phyloP scores from a whole-genome alignment of 345 rosid genomes.

The Citrus australasica region DNA sequence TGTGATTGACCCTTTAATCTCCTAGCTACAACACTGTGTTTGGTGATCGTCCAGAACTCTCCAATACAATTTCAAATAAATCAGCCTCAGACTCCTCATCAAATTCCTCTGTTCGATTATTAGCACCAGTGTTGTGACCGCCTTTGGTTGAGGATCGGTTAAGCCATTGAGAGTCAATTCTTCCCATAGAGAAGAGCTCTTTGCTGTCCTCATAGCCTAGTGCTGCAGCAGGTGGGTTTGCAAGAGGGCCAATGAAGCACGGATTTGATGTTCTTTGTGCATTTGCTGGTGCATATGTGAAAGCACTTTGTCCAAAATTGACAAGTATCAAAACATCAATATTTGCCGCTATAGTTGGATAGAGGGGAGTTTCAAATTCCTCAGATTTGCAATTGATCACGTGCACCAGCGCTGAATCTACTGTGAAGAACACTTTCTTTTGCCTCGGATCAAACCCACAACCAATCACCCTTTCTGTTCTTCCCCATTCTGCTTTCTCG shows the following conservation, averaged over 20 bases:
- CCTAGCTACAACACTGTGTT: conserved; percentile 22
- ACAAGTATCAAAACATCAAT: conserved; percentile 38
- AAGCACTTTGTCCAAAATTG: conserved; percentile 60
- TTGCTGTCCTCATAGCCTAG: conserved; percentile 65
- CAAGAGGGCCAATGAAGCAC: conserved; percentile 54
- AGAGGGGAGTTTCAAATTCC: conserved; percentile 56
- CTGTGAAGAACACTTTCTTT: conserved; percentile 61
- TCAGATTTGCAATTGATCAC: conserved; percentile 52
- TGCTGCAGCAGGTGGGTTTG: conserved; percentile 43
- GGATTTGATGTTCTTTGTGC: conserved; percentile 57
- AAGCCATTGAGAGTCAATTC: conserved; percentile 81
- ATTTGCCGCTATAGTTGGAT: conserved; percentile 61
- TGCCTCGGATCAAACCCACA: conserved; percentile 66
- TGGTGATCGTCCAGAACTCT: conserved; percentile 45
- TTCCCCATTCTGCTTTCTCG: conserved; percentile 49
- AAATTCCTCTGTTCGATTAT: conserved; percentile 34
- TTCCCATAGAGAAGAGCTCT: conserved; percentile 90
- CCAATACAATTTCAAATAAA: conserved; percentile 80
- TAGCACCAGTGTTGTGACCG: conserved; percentile 27
- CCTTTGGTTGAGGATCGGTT: conserved; percentile 38
- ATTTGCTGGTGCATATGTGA: conserved; percentile 51
- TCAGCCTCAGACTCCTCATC: conserved; percentile 93
- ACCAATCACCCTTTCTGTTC: conserved; percentile 47
- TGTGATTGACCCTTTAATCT: not conserved
- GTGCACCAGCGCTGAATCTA: conserved; percentile 49